Conservation (phyloP, 495 filamentous ascomycete species). For the Hamigera avellanea region DNA sequence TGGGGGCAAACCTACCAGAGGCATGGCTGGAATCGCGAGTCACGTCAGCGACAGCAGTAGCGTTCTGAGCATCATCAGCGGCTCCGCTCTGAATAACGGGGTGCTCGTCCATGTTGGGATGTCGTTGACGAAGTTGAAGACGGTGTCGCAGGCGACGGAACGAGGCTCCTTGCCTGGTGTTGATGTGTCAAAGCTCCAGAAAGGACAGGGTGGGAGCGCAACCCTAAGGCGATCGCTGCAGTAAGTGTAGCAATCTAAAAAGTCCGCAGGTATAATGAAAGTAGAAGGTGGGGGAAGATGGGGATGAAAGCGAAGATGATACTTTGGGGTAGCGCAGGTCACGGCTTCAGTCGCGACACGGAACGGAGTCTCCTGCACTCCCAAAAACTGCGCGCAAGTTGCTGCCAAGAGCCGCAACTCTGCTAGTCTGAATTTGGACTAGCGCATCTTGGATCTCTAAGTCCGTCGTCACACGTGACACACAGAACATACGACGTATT, state of each 20-base stretch:
- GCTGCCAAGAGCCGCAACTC: conserved; percentile 6
- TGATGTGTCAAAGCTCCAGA: conserved; percentile 1
- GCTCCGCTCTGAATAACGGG: conserved; percentile 13
- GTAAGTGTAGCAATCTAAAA: too few species aligned
- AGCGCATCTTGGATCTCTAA: neutral
- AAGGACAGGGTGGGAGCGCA: conserved; percentile 5
- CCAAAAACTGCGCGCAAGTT: conserved; percentile 5
- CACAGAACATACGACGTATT: too few species aligned
- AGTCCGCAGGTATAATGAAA: too few species aligned
- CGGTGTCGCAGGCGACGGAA: conserved; percentile 24
- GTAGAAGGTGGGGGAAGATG: neutral
- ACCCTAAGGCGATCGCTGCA: too few species aligned
- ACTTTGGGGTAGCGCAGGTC: too few species aligned
- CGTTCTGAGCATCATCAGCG: conserved; percentile 19
- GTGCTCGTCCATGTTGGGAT: conserved; percentile 28
- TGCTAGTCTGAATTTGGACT: conserved; percentile 5
- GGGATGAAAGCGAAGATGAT: neutral
- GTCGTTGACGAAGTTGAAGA: conserved; percentile 11
- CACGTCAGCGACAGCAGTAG: conserved; percentile 15
- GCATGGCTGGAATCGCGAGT: conserved; percentile 13
- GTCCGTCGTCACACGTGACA: neutral
- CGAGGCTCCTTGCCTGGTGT: conserved; percentile 20
- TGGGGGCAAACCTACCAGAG: conserved; percentile 18
- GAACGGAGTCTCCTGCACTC: conserved; percentile 1
- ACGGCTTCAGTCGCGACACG: conserved; percentile 9